Conservation (phyloP, 257 asterid genomes). For the Misopates orontium region DNA sequence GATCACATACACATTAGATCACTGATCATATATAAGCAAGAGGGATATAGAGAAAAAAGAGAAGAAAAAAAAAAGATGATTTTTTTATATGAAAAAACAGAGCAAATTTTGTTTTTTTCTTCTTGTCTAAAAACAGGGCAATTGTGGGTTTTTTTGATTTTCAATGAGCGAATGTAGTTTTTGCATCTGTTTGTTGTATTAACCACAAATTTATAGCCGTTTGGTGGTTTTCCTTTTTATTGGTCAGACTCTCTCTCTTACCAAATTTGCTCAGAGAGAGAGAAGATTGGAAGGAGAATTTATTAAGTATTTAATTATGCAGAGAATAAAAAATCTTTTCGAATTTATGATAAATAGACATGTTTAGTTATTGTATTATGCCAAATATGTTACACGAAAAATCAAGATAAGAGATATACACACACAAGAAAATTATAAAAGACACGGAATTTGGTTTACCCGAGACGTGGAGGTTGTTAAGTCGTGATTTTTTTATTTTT, state of each 20-base stretch:
- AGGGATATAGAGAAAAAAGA: conserved; percentile 5
- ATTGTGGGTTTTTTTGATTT: background rate
- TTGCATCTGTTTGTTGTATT: background rate
- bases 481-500: too few relatives aligned
- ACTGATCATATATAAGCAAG: conserved; percentile 7
- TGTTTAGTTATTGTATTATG: too few relatives aligned
- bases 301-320: too few relatives aligned
- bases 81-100: background rate
- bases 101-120: conserved; percentile 19
- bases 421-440: too few relatives aligned
- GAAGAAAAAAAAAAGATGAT: background rate
- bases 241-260: conserved; percentile 23
- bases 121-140: conserved; percentile 19
- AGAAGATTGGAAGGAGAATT: conserved; percentile 18
- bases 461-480: too few relatives aligned
- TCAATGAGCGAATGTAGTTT: conserved; percentile 12
- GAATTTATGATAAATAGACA: too few relatives aligned
- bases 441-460: too few relatives aligned
- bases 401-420: too few relatives aligned
- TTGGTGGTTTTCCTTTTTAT: conserved; percentile 5
- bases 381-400: too few relatives aligned
- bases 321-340: too few relatives aligned
- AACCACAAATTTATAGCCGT: conserved; percentile 6
- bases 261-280: conserved; percentile 21
- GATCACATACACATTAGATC: conserved; percentile 20